phyloP scores from a whole-genome alignment of 805 yeast species.

The Candida ficus region DNA sequence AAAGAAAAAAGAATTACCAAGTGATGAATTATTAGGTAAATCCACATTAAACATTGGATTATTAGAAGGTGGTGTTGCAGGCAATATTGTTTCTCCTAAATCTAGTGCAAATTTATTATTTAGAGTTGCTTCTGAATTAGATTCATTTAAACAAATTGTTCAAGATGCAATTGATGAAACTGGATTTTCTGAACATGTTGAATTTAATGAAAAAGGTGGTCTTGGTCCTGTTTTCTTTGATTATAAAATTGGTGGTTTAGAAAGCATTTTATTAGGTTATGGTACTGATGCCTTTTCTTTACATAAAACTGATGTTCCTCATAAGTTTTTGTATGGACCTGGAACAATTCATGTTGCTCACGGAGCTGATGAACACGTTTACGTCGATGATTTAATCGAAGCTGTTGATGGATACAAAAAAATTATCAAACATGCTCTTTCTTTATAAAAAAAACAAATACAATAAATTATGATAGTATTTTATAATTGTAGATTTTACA shows the following conservation, averaged over 20 bases:
- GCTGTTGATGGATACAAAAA: conserved; percentile 47
- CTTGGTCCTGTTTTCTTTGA: conserved; percentile 44
- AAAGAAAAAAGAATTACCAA: conserved; percentile 38
- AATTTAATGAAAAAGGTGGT: not conserved
- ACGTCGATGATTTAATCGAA: conserved; percentile 36
- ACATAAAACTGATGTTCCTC: conserved; percentile 22
- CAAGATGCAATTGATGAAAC: conserved; percentile 21
- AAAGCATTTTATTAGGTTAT: conserved; percentile 41
- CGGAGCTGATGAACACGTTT: conserved; percentile 45
- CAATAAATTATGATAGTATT: no score
- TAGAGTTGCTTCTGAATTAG: conserved; percentile 45
- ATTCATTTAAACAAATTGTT: conserved; percentile 32
- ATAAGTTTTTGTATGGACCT: conserved; percentile 54
- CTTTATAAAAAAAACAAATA: no score
- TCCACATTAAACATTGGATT: conserved; percentile 55
- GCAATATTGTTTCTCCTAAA: conserved; percentile 53
- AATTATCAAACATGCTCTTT: conserved; percentile 24
- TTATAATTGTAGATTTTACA: no score
- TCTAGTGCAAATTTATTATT: conserved; percentile 43
- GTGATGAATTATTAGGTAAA: conserved; percentile 46
- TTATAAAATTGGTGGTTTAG: conserved; percentile 56
- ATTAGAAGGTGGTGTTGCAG: conserved; percentile 57
- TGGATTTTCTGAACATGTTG: conserved; percentile 19
- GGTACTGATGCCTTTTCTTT: conserved; percentile 46
- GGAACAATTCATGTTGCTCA: conserved; percentile 61